Conservation (phyloP, 345 rosid species). For the Bruguiera sexangula region DNA sequence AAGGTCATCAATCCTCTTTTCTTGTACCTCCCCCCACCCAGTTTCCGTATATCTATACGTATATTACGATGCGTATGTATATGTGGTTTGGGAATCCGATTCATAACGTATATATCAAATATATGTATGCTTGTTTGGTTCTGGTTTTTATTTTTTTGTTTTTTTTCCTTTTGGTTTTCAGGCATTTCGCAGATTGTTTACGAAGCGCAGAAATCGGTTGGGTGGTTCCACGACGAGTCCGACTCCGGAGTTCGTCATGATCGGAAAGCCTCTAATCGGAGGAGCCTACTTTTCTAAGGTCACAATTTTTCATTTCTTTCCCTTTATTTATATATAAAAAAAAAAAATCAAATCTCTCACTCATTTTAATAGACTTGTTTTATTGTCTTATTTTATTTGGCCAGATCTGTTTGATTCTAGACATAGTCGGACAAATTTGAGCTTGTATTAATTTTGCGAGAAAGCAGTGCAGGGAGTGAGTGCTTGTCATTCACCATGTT, state of each 20-base stretch:
- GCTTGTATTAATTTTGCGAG: too few relatives aligned
- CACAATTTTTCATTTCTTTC: not conserved
- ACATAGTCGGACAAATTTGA: too few relatives aligned
- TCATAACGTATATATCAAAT: not conserved
- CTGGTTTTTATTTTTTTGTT: too few relatives aligned
- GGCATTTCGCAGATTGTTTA: conserved; percentile 65
- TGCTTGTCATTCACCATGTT: too few relatives aligned
- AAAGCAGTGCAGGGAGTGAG: too few relatives aligned
- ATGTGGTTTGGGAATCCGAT: not conserved
- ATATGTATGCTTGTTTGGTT: not conserved
- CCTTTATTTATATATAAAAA: not conserved
- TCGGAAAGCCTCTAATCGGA: conserved; percentile 30
- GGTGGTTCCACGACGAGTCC: conserved; percentile 74
- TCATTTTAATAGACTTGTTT: not conserved
- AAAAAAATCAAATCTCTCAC: too few relatives aligned
- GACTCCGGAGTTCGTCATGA: conserved; percentile 40
- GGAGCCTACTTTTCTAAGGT: conserved; percentile 35
- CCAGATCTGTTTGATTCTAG: not conserved
- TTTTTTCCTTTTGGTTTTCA: conserved; percentile 12
- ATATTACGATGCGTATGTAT: not conserved
- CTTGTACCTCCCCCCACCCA: too few relatives aligned
- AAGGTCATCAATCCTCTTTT: conserved; percentile 32
- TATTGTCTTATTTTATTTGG: too few relatives aligned
- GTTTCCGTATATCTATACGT: too few relatives aligned
- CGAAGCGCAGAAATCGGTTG: conserved; percentile 74